phyloP scores from a whole-genome alignment of 257 asterid species.

The Echites panduratus region DNA sequence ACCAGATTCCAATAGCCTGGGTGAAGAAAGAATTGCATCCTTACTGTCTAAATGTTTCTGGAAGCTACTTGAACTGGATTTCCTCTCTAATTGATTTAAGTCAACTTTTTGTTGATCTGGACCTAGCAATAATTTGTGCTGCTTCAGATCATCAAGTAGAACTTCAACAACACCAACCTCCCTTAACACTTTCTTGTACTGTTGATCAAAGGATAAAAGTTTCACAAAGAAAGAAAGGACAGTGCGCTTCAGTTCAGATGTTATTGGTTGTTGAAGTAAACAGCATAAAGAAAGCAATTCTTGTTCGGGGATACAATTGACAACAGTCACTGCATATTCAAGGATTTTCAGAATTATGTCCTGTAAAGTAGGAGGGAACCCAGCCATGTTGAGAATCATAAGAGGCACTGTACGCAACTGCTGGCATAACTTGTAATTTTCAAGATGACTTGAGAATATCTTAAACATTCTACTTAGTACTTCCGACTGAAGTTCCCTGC shows the following conservation, averaged over 20 bases:
- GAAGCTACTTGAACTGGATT: conserved; percentile 69
- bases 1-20: conserved; percentile 79
- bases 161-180: conserved; percentile 98
- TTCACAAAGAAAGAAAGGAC: conserved; percentile 87
- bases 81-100: conserved; percentile 50
- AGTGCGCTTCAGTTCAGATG: conserved; percentile 72
- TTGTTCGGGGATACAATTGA: conserved; percentile 93
- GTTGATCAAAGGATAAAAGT: conserved; percentile 93
- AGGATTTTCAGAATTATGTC: conserved; percentile 95
- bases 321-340: conserved; percentile 94
- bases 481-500: conserved; percentile 84
- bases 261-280: conserved; percentile 84
- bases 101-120: conserved; percentile 55
- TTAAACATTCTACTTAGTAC: conserved; percentile 88
- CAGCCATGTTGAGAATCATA: conserved; percentile 93
- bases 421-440: conserved; percentile 89
- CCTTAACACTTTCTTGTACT: conserved; percentile 87
- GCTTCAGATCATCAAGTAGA: conserved; percentile 90
- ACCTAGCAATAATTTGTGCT: conserved; percentile 69
- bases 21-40: conserved; percentile 90
- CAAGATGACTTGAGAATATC: conserved; percentile 93
- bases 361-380: conserved; percentile 73
- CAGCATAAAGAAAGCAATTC: conserved; percentile 97
- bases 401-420: conserved; percentile 93
- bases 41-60: conserved; percentile 72